Evolutionary conservation across 805 yeast genomes (phyloP).

Genomic region (Sugiyamaella qingdaonensis): DNA sequence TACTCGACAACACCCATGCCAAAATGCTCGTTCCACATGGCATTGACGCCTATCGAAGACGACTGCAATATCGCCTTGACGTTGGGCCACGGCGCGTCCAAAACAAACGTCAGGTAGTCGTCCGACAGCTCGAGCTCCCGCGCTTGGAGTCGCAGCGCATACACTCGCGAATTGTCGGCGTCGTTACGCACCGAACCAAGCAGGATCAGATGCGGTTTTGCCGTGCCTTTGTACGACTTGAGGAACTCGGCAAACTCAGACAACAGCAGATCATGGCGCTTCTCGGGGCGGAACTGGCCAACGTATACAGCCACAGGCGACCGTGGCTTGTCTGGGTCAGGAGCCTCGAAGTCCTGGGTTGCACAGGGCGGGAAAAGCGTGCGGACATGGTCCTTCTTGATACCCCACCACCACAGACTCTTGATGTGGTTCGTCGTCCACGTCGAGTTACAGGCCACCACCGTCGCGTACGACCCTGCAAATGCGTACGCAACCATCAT

Average conservation of each 20-base stretch:
- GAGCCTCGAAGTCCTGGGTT: constrained; percentile 47
- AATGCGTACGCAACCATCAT: constrained; percentile 61
- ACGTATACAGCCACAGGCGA: constrained; percentile 47
- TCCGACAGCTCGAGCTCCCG: constrained; percentile 41
- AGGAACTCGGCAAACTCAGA: constrained; percentile 58
- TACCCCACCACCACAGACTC: constrained; percentile 55
- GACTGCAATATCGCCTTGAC: constrained; percentile 51
- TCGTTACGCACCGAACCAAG: constrained; percentile 80
- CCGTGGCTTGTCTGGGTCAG: constrained; percentile 23
- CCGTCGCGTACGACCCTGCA: constrained; percentile 62
- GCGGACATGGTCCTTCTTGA: constrained; percentile 33
- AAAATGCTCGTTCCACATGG: constrained; percentile 99
- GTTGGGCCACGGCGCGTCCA: constrained; percentile 68
- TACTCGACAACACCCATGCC: constrained; percentile 97
- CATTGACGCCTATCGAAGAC: constrained; percentile 77
- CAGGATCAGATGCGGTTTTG: constrained; percentile 57
- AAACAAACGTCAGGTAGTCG: constrained; percentile 47
- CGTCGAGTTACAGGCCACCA: constrained; percentile 75
- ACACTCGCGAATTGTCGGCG: constrained; percentile 59
- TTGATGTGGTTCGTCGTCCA: constrained; percentile 85
- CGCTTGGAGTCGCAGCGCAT: constrained; percentile 44
- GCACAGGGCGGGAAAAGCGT: constrained; percentile 90
- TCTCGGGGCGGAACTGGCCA: constrained; percentile 95
- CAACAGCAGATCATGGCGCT: constrained; percentile 74
- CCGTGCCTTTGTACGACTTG: constrained; percentile 21